Base-by-base conservation (phyloP, 257 asterid species). In the Forsythia viridissima region DNA sequence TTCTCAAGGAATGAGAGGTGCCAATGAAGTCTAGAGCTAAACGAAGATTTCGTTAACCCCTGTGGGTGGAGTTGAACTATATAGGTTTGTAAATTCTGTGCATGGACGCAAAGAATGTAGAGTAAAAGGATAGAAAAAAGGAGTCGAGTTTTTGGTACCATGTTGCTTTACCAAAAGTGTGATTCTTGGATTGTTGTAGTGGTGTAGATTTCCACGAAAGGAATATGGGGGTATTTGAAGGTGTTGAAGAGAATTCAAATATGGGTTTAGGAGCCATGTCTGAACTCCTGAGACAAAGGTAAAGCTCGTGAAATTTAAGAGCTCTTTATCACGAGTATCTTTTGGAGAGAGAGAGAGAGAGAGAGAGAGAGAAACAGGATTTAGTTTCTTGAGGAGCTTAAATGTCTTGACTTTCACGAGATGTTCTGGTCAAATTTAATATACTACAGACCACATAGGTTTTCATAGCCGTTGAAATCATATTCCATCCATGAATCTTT, bases 291-390 rank as follows among this genome's bases (percentile, higher is more conserved):
- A 72, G 85, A 79, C 68, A 82, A 81, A 76, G 77, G 80, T 82
- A 51, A 79, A 78, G 90, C 97, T 89, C 90, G 96, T 94, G 97
- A 90, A 84, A 80, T 82, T 76, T 76, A 82, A 84, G 97, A 87
- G 97, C 96, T 89, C 89, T 85, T 76, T 88, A 80, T 95, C 97
- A 93, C 99, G 98, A 88, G 98, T 85, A 83, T 93, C 90, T 76
- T 81, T 85, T 84, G 89, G 85, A 77, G 71, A 44, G 80, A 76
- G 87, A 75, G 78, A 82, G 85, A 65, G 81, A 76, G 40, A 15
- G 59, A 43, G 44, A 10, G 77, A 34, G 66, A 20, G 38, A 2
- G 1, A 38, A 1, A 42, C 80, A 70, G 83, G 65, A 59, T 74
- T 39, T 67, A 79, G 71, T 73, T 67, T 75, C 21, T 52, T 67